Evolutionary conservation across 345 rosid genomes (phyloP), one percentile per base, ranked within the genome.

Genomic region (Heritiera littoralis): DNA sequence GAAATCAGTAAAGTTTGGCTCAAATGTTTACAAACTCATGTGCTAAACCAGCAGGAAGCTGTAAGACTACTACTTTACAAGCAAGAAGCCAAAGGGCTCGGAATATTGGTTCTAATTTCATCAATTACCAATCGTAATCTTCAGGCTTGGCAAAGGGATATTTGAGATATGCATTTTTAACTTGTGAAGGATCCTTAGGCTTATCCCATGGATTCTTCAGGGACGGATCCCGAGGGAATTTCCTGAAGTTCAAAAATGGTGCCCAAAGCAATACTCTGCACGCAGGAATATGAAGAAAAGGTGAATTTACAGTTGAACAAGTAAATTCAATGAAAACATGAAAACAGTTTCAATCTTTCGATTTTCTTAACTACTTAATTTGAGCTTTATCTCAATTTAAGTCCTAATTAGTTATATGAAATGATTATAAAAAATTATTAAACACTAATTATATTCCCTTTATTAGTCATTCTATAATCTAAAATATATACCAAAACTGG

Each of bases 161-260:
- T 78, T 90, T 90, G 77, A 79, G 84, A 76, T 84, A 91, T 1
- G 18, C 79, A 79, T 84, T 89, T 80, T 88, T 90, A 38, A 92
- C 81, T 54, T 75, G 32, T 1, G 88, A 85, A 63, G 95, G 97
- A 58, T 92, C 88, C 81, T 86, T 86, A n/a, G 98, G 98, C 45
- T 61, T 80, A 35, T 90, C 89, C 98, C 99, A 93, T 12, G 98
- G 98, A 72, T 89, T 79, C 89, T 90, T 89, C 93, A 90, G 51
- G 14, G 86, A 75, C 82, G 97, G 94, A 89, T 95, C 98, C 74
- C 97, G 80, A 9, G 99, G 99, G 72, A 93, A 87, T 77, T 90
- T 95, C 82, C 98, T 91, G 90, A 91, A 91, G 94, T 91, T 95
- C 61, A 93, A 86, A 85, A 93, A 95, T 78, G 96, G 96, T 64